These are phyloP conservation scores for Diplogelasinospora grovesii DNA, from an alignment of 495 filamentous ascomycete species.

Conservation along the genomic window DNA sequence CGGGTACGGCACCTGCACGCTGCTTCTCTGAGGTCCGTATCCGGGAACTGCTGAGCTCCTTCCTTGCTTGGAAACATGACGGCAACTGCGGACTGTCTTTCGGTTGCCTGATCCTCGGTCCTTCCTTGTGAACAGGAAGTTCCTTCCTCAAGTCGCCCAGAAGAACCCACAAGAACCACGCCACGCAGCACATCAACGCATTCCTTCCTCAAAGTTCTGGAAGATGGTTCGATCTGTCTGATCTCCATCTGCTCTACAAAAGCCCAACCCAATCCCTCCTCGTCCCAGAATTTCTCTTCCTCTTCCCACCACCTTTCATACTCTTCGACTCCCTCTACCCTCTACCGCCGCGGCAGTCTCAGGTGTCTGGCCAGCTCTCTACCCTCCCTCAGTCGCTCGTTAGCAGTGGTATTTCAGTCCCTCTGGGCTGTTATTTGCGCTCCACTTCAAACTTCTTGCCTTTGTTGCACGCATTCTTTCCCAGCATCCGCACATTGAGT, in stretches of 20 bases:
- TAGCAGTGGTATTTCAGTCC: not conserved
- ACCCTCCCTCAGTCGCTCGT: not conserved
- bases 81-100: too few species aligned
- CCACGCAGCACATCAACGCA: not conserved
- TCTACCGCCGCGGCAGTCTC: not conserved
- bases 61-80: too few species aligned
- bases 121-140: too few species aligned
- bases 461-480: too few species aligned
- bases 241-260: not conserved
- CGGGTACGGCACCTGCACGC: too few species aligned
- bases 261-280: not conserved
- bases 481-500: not conserved
- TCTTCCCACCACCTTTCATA: not conserved
- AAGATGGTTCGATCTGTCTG: too few species aligned
- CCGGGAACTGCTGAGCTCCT: too few species aligned
- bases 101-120: too few species aligned
- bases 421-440: not conserved
- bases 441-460: too few species aligned
- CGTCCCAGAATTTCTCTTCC: not conserved
- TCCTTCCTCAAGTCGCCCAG: too few species aligned
- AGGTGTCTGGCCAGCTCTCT: not conserved
- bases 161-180: too few species aligned
- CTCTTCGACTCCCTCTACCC: constrained; percentile 1
- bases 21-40: too few species aligned
- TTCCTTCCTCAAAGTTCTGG: not conserved